Evolutionary conservation across 78 protist genomes (phyloP).

Genomic region (Cavenderia fasciculata): DNA sequence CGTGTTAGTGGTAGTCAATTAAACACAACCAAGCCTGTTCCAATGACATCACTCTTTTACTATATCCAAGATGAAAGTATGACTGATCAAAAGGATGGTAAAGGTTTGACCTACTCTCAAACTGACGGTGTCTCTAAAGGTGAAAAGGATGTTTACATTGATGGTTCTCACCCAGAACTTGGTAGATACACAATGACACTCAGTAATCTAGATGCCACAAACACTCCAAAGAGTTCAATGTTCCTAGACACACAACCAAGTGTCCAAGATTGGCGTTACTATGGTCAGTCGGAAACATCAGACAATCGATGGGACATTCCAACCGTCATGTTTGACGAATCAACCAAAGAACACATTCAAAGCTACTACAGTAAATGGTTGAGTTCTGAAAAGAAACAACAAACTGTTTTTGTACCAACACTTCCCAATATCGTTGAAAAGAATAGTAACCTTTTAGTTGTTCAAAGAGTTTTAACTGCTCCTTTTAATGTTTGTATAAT

Average conservation of each 20-base stretch:
- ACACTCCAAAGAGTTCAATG: neutral
- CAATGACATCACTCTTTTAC: constrained; percentile 30
- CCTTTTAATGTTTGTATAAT: constrained; percentile 58
- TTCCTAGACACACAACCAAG: constrained; percentile 7
- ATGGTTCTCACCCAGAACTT: constrained; percentile 52
- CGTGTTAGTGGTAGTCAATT: constrained; percentile 23
- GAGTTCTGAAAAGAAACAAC: no score
- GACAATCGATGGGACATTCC: neutral
- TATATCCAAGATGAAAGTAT: constrained; percentile 61
- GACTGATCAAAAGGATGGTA: neutral
- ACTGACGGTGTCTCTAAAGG: neutral
- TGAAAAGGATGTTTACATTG: neutral
- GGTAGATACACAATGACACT: constrained; percentile 24
- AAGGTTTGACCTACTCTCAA: neutral
- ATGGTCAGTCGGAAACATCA: neutral
- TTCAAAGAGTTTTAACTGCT: constrained; percentile 57
- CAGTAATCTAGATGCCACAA: neutral
- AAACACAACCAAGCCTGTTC: constrained; percentile 2
- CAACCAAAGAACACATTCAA: constrained; percentile 3
- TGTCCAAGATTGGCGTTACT: constrained; percentile 10
- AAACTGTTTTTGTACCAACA: constrained; percentile 37
- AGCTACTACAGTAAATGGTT: constrained; percentile 1
- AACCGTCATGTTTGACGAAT: constrained; percentile 3
- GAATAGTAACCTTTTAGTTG: constrained; percentile 4
- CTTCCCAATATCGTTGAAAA: constrained; percentile 25